A percentile compares a stretch with the other conserved stretches of the same genome.
Conservation (phyloP, 2,329 filamentous ascomycete genomes). For the Sporothrix luriei region DNA sequence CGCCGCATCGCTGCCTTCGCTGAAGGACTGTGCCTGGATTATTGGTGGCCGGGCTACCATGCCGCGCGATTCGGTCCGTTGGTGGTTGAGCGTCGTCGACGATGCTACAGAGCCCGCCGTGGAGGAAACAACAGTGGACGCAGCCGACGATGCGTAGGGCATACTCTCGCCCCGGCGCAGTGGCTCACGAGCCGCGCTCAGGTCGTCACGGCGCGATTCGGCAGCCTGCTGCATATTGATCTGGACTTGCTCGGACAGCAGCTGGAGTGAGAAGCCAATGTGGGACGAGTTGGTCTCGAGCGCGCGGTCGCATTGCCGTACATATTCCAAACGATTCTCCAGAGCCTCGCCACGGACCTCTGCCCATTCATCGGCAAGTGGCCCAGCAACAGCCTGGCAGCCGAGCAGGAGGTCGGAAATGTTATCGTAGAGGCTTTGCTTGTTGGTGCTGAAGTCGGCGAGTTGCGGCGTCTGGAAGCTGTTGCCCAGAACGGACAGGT, state of each 20-base stretch:
- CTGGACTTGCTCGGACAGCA: slow-evolving; percentile 80
- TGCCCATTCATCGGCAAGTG: slow-evolving; percentile 92
- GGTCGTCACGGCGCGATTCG: slow-evolving; percentile 52
- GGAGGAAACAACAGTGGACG: slow-evolving; percentile 37
- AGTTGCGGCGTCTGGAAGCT: slow-evolving; percentile 82
- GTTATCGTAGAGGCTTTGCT: slow-evolving; percentile 91
- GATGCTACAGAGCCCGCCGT: slow-evolving; percentile 23
- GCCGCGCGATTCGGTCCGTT: slow-evolving; percentile 61
- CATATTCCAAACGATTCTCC: slow-evolving; percentile 80
- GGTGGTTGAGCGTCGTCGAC: slow-evolving; percentile 47
- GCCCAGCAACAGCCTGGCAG: slow-evolving; percentile 89
- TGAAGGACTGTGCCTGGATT: slow-evolving; percentile 64
- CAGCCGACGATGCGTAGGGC: slow-evolving; percentile 49
- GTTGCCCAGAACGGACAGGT: slow-evolving; percentile 76
- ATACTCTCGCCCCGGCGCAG: slow-evolving; percentile 62
- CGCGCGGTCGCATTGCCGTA: slow-evolving; percentile 74
- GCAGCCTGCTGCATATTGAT: slow-evolving; percentile 55
- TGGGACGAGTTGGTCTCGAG: slow-evolving; percentile 86
- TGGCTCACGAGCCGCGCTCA: slow-evolving; percentile 50
- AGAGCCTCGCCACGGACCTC: slow-evolving; percentile 87
- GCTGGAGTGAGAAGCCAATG: slow-evolving; percentile 82
- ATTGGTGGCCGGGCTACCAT: slow-evolving; percentile 50
- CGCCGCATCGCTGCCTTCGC: slow-evolving; percentile 57
- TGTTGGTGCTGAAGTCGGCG: slow-evolving; percentile 83
- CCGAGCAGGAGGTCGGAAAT: slow-evolving; percentile 85